Percentiles rank a stretch among this genome's conserved stretches.
Evolutionary conservation across 2,329 filamentous ascomycete species (phyloP).

Genomic region (Nigrospora sphaerica): DNA sequence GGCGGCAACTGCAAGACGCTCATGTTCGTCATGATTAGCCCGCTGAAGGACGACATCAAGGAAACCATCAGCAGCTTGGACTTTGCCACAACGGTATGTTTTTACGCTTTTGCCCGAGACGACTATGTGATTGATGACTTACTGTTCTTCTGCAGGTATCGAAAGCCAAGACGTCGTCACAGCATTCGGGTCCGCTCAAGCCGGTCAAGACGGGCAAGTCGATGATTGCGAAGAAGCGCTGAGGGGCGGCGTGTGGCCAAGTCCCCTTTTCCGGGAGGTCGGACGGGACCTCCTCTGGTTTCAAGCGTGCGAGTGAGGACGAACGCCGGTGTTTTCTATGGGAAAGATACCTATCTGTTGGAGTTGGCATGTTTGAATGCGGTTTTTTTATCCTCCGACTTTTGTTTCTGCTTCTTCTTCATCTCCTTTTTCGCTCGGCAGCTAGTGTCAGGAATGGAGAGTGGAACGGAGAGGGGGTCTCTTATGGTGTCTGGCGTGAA

Average conservation of each 20-base stretch:
- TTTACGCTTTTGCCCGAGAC: not conserved
- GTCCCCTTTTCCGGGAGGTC: not conserved
- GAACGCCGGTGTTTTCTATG: not conserved
- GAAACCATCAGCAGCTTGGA: slow-evolving; percentile 8
- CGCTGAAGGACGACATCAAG: slow-evolving; percentile 8
- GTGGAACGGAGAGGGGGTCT: no score
- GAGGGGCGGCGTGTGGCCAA: not conserved
- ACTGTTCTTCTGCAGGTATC: slow-evolving; percentile 3
- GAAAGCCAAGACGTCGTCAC: slow-evolving; percentile 4
- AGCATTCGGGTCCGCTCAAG: slow-evolving; percentile 4
- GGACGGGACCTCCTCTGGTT: no score
- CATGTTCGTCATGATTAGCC: slow-evolving; percentile 22
- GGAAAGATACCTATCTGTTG: slow-evolving; percentile 3
- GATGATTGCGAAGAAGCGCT: not conserved
- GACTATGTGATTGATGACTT: not conserved
- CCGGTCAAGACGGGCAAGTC: slow-evolving; percentile 5
- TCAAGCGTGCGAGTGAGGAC: no score
- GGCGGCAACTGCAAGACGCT: slow-evolving; percentile 15
- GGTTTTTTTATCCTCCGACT: no score
- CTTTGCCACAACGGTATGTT: slow-evolving; percentile 7
- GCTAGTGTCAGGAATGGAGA: no score
- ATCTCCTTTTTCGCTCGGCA: no score
- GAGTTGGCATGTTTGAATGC: slow-evolving; percentile 1
- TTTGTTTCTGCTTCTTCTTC: no score
- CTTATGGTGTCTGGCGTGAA: no score